These are phyloP conservation scores for Cyclanthera cordifolia DNA, from an alignment of 306 rosid genomes.

Conservation along the genomic window DNA sequence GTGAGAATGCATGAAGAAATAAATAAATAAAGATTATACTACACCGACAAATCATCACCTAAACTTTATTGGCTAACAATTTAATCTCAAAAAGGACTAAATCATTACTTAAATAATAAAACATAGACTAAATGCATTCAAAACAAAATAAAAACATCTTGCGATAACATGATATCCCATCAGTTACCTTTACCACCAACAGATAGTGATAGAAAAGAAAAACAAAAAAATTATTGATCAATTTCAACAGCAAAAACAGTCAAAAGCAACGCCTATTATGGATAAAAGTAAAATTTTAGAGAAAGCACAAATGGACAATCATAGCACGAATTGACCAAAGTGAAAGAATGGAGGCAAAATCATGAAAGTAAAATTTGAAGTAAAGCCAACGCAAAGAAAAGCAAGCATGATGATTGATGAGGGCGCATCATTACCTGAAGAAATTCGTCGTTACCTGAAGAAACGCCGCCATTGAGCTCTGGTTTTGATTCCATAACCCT, in stretches of 20 bases:
- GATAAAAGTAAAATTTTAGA: not conserved
- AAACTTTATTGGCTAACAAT: not conserved
- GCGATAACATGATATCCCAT: not conserved
- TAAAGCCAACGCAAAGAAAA: not conserved
- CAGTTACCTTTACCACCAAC: not conserved
- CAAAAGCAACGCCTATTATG: not conserved
- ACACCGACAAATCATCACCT: too few species aligned
- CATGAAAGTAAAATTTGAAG: not conserved
- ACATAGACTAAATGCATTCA: not conserved
- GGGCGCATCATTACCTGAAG: not conserved
- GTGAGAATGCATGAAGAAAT: too few species aligned
- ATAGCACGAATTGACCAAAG: not conserved
- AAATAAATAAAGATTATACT: too few species aligned
- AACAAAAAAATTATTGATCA: not conserved
- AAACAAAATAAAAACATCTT: not conserved
- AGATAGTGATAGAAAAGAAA: not conserved
- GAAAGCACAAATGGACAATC: not conserved
- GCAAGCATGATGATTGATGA: not conserved
- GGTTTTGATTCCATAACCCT: slow-evolving; percentile 6
- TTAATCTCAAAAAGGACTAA: not conserved
- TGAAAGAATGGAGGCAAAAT: not conserved
- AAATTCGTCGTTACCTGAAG: not conserved
- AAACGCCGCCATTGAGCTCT: not conserved
- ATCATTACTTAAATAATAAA: not conserved
- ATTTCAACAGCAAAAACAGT: not conserved